phyloP scores from a whole-genome alignment of 352 stramenopile genomes.

The Phytopythium cucurbitacearum region DNA sequence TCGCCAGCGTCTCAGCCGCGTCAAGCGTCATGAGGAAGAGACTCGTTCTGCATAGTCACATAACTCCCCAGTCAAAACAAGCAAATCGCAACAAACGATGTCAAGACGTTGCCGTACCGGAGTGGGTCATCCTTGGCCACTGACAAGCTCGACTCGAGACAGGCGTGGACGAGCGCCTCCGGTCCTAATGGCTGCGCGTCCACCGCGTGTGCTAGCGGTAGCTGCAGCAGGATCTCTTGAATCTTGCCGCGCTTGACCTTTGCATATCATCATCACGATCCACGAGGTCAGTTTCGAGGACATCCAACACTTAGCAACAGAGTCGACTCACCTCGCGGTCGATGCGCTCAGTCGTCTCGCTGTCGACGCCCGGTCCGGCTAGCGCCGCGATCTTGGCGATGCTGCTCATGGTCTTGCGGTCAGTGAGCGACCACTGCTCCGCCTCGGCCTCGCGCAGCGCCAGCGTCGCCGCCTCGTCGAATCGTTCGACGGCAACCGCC shows the following conservation, averaged over 20 bases:
- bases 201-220: slow-evolving; percentile 38
- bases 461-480: slow-evolving; percentile 48
- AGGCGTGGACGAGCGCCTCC: slow-evolving; percentile 41
- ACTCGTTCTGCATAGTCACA: slow-evolving; percentile 30
- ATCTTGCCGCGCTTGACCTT: slow-evolving; percentile 51
- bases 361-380: slow-evolving; percentile 28
- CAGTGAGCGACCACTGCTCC: slow-evolving; percentile 47
- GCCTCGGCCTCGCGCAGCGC: slow-evolving; percentile 47
- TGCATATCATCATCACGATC: neutral
- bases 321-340: slow-evolving; percentile 47
- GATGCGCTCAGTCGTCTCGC: slow-evolving; percentile 43
- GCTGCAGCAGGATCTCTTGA: slow-evolving; percentile 57
- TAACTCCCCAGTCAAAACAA: slow-evolving; percentile 3
- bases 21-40: slow-evolving; percentile 71
- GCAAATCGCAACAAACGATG: neutral
- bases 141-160: slow-evolving; percentile 41
- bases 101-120: slow-evolving; percentile 20
- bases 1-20: slow-evolving; percentile 51
- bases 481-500: slow-evolving; percentile 57
- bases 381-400: slow-evolving; percentile 78
- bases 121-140: slow-evolving; percentile 45
- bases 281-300: neutral
- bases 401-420: slow-evolving; percentile 74
- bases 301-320: neutral
- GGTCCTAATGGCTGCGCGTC: slow-evolving; percentile 30